Conservation (phyloP, 2,329 filamentous ascomycete genomes). For the Ustulina deusta region DNA sequence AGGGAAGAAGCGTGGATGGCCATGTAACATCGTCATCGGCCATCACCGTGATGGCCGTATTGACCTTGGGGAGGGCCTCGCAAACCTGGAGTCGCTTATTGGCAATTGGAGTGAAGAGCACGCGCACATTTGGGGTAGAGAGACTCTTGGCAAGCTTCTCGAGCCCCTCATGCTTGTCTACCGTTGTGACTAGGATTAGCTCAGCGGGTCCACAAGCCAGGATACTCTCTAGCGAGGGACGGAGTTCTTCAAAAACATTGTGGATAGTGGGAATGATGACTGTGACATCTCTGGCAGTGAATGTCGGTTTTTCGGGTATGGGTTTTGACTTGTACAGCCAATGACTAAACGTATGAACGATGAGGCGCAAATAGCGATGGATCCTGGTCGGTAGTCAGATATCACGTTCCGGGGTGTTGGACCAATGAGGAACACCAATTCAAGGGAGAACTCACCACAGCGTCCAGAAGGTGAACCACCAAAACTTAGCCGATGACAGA, state of each 20-base stretch:
- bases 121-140: slow-evolving; percentile 71
- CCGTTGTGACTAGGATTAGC: slow-evolving; percentile 88
- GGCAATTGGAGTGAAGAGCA: slow-evolving; percentile 83
- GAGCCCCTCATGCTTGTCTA: slow-evolving; percentile 78
- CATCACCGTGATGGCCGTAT: slow-evolving; percentile 87
- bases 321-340: slow-evolving; percentile 89
- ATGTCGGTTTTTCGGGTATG: slow-evolving; percentile 82
- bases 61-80: slow-evolving; percentile 86
- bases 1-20: slow-evolving; percentile 85
- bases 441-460: slow-evolving; percentile 59
- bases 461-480: slow-evolving; percentile 58
- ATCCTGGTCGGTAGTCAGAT: slow-evolving; percentile 66
- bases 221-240: slow-evolving; percentile 82
- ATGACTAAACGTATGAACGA: slow-evolving; percentile 87
- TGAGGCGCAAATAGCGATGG: slow-evolving; percentile 86
- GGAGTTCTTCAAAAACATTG: slow-evolving; percentile 84
- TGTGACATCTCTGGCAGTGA: slow-evolving; percentile 86
- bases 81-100: slow-evolving; percentile 97
- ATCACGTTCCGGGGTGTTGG: slow-evolving; percentile 38
- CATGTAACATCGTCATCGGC: slow-evolving; percentile 97
- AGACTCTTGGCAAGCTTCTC: slow-evolving; percentile 74
- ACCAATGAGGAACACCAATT: slow-evolving; percentile 36
- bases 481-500: slow-evolving; percentile 60
- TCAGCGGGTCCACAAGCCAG: slow-evolving; percentile 76
- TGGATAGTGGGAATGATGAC: slow-evolving; percentile 95